phyloP scores from a whole-genome alignment of 2,329 filamentous ascomycete genomes.

The Lecanicillium sp. region DNA sequence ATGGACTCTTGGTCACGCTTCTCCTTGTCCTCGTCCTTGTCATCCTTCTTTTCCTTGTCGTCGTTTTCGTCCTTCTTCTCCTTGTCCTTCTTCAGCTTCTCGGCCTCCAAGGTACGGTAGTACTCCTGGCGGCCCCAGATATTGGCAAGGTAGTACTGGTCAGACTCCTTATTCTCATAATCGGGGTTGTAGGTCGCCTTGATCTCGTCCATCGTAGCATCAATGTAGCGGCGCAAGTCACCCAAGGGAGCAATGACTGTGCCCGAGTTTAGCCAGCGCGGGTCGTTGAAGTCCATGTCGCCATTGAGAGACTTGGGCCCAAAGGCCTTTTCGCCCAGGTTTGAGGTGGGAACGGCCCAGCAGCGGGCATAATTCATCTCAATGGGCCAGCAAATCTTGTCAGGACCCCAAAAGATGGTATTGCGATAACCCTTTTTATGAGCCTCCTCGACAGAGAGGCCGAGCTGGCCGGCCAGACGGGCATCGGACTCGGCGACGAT shows the following conservation, averaged over 20 bases:
- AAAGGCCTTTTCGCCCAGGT: slow-evolving; percentile 23
- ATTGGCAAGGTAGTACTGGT: slow-evolving; percentile 35
- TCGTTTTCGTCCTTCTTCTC: slow-evolving; percentile 4
- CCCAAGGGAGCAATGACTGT: slow-evolving; percentile 32
- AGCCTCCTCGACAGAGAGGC: slow-evolving; percentile 23
- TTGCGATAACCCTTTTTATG: slow-evolving; percentile 23
- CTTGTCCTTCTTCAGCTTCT: slow-evolving; percentile 15
- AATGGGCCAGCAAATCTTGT: slow-evolving; percentile 35
- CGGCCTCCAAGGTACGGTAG: slow-evolving; percentile 20
- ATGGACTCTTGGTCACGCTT: background rate
- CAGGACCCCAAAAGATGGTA: slow-evolving; percentile 34
- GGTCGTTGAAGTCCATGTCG: slow-evolving; percentile 21
- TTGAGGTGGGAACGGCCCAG: slow-evolving; percentile 29
- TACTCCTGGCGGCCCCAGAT: slow-evolving; percentile 35
- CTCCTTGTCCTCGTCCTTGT: background rate
- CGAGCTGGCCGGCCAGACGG: slow-evolving; percentile 41
- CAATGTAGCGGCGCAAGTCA: slow-evolving; percentile 21
- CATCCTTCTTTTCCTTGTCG: slow-evolving; percentile 3
- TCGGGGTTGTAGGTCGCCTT: slow-evolving; percentile 22
- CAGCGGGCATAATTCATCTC: slow-evolving; percentile 28
- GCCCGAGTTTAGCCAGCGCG: slow-evolving; percentile 37
- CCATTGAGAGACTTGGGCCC: slow-evolving; percentile 26
- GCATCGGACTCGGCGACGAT: slow-evolving; percentile 44
- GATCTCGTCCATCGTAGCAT: slow-evolving; percentile 21
- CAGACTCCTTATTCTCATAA: slow-evolving; percentile 26